phyloP scores from a whole-genome alignment of 148 eudicot species.

The Fagopyrum esculentum region DNA sequence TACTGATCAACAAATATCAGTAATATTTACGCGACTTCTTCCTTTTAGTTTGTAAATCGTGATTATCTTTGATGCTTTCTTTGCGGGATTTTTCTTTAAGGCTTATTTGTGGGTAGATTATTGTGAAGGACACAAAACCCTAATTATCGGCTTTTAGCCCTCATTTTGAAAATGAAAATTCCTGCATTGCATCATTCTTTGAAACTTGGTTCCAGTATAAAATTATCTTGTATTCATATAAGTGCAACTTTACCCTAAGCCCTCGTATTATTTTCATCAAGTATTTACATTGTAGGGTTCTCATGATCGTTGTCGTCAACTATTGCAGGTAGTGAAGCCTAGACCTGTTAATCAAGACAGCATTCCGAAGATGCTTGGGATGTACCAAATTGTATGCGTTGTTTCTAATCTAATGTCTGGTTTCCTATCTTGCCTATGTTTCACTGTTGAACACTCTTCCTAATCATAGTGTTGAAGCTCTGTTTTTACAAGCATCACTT shows the following conservation, averaged over 20 bases:
- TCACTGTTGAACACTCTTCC: background rate
- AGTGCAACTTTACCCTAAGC: too few species aligned
- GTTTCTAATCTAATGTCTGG: background rate
- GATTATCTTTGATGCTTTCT: background rate
- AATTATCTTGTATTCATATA: too few species aligned
- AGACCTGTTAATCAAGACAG: constrained; percentile 91
- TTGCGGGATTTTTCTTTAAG: too few species aligned
- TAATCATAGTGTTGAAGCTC: background rate
- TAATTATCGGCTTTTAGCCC: too few species aligned
- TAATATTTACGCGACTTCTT: constrained; percentile 13
- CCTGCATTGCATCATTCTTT: too few species aligned
- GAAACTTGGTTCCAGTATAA: too few species aligned
- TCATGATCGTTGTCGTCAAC: background rate
- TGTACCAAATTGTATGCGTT: constrained; percentile 85
- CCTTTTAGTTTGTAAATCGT: background rate
- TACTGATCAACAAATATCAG: constrained; percentile 71
- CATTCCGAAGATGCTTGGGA: constrained; percentile 96
- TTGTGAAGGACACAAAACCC: too few species aligned
- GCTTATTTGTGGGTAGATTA: too few species aligned
- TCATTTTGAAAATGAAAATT: too few species aligned
- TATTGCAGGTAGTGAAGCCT: constrained; percentile 90
- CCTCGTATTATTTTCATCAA: background rate
- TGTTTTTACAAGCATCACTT: too few species aligned
- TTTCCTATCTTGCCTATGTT: too few species aligned
- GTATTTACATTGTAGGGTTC: background rate